Evolutionary conservation across 106 monocot species (phyloP), one percentile per base, ranked within the genome.

Genomic region (Triglochin maritima): DNA sequence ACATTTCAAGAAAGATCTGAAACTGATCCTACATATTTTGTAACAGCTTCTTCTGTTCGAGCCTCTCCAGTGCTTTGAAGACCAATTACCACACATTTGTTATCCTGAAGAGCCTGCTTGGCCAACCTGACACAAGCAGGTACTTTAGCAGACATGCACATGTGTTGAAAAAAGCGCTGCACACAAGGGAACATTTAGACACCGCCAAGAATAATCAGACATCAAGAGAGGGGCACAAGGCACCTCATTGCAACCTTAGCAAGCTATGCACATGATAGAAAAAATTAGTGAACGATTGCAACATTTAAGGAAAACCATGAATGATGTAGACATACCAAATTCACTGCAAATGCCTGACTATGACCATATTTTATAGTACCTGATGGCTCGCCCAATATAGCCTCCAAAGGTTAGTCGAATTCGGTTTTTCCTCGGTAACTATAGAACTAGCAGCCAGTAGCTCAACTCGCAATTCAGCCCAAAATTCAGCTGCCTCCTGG

Each of bases 61-160:
- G 96, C 96, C 64, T 98, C 96, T 75, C 96, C 96, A 67, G 96
- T 98, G 74, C 91, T 92, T 68, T 98, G 96, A 82, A 98, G 85
- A 17, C 96, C 96, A 79, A 98, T 86, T 11, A 98, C 96, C 17
- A 92, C 91, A 84, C 96, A 92, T 71, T 98, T 98, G 63, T 91
- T 80, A 42, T 84, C 79, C 47, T 76, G 72, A 62, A 98, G 61
- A 53, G 96, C 96, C 62, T 92, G 75, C 62, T 98, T 88, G 42
- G 86, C 80, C 66, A 92, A 68, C 65, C 80, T 85, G 50, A 98
- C 88, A 60, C 68, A 80, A 66, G 74, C 76, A 79, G 90, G 96
- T 52, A 98, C 96, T 69, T 98, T 98, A 72, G 96, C 96, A 58
- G 96, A 86, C 96, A 98, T 98, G 50, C 96, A 98, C 79, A 98